Evolutionary conservation across 139 green algal genomes (phyloP), one percentile per base, ranked within the genome.

Genomic region (Diplosphaera chodatii): DNA sequence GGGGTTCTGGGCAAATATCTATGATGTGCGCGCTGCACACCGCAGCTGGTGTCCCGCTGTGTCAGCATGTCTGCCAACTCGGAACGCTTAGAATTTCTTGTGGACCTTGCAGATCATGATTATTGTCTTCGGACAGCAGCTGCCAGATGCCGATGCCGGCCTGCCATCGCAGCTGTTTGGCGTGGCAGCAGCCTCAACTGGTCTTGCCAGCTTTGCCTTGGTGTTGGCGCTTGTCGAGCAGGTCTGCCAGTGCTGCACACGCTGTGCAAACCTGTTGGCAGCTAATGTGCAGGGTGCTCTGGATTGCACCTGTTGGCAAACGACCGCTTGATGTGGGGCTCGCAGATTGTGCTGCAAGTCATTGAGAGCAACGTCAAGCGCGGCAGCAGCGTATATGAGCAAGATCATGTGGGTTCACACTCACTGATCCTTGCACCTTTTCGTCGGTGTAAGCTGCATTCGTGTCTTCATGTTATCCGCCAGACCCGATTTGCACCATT

Each of bases 141-240:
- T 64, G 22, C 55, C 55, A 28, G 55, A 23, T 23, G 8, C 55
- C 10, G 55, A n/a, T 4, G 55, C 55, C 10, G 55, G 55, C 4
- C 22, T 55, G 31, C 18, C 21, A 20, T 8, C 18, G 48, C 80
- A 83, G 71, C 22, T 73, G 29, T 86, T 88, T 74, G 63, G 62
- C 18, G 55, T 86, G 6, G 3, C 55, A 0, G 74, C 67, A 3
- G 80, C 75, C 15, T 25, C 75, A 1, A 40, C 82, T 10, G 84
- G 84, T 0, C 68, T 90, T 28, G 76, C 73, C 22, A 28, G 22
- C 21, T 87, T 90, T 77, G 85, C 85, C 0, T 64, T 90, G 56
- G 74, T 85, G 64, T 67, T 90, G 66, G 85, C 85, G 5, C 70
- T 90, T 22, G 83, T 85, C 6, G 78, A 89, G 56, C 75, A 80